These are phyloP conservation scores for Yamadazyma takamatsuzukensis DNA, from an alignment of 805 yeast species.

Conservation along the genomic window DNA sequence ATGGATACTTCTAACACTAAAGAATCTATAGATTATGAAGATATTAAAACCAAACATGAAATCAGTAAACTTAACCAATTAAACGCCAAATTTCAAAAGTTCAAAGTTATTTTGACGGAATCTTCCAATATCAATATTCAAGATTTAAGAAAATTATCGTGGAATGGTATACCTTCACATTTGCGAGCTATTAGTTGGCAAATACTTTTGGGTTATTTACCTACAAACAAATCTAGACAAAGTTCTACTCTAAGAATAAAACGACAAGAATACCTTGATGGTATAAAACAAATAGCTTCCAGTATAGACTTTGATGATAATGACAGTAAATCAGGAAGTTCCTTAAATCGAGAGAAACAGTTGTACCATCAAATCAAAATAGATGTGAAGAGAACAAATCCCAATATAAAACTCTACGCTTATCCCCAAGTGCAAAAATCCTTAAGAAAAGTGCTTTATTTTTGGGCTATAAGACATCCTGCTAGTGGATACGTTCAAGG, in stretches of 20 bases:
- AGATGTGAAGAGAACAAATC: constrained; percentile 93
- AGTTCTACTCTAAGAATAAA: constrained; percentile 67
- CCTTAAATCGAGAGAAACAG: constrained; percentile 37
- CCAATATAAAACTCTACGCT: constrained; percentile 71
- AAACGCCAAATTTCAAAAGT: constrained; percentile 60
- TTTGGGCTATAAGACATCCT: constrained; percentile 97
- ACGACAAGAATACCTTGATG: constrained; percentile 79
- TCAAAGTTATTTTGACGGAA: constrained; percentile 55
- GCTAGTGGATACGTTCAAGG: constrained; percentile 99
- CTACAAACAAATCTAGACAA: constrained; percentile 78
- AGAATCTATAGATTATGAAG: constrained; percentile 43
- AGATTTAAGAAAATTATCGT: constrained; percentile 73
- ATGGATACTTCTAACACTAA: constrained; percentile 14
- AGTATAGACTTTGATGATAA: constrained; percentile 40
- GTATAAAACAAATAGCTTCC: constrained; percentile 53
- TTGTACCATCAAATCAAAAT: constrained; percentile 96
- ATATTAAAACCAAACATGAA: constrained; percentile 40
- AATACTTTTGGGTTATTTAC: constrained; percentile 81
- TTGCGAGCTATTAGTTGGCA: constrained; percentile 88
- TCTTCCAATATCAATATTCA: constrained; percentile 57
- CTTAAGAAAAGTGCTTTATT: constrained; percentile 73
- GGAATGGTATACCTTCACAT: constrained; percentile 90
- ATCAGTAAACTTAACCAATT: constrained; percentile 55
- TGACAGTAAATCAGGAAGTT: constrained; percentile 15
- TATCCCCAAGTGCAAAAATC: constrained; percentile 70